Conservation (phyloP, 2,329 filamentous ascomycete genomes). For the Alternaria conjuncta region DNA sequence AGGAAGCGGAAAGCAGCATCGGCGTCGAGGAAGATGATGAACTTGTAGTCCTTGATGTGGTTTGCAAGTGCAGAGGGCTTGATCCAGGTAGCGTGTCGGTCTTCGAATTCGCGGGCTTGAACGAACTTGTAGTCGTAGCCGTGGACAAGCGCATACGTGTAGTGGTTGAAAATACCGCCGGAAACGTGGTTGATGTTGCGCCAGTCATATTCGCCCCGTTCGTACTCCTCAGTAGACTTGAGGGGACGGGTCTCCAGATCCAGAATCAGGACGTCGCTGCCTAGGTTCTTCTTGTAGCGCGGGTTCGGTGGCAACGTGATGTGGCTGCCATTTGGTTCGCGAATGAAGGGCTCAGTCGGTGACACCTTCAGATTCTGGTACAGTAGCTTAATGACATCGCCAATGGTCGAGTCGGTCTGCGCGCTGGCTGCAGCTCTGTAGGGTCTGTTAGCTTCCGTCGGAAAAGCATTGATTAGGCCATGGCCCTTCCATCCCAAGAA, state of each 20-base stretch:
- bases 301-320: slow-evolving; percentile 38
- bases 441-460: slow-evolving; percentile 18
- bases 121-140: slow-evolving; percentile 60
- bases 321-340: slow-evolving; percentile 40
- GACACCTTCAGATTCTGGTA: slow-evolving; percentile 39
- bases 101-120: slow-evolving; percentile 48
- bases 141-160: slow-evolving; percentile 53
- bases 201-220: slow-evolving; percentile 45
- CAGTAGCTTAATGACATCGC: slow-evolving; percentile 41
- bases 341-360: slow-evolving; percentile 37
- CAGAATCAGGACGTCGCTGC: slow-evolving; percentile 44
- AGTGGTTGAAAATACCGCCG: slow-evolving; percentile 48
- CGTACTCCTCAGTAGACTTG: slow-evolving; percentile 38
- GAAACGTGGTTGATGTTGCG: slow-evolving; percentile 46
- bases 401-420: slow-evolving; percentile 36
- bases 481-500: neutral
- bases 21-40: slow-evolving; percentile 58
- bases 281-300: slow-evolving; percentile 41
- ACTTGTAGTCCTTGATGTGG: slow-evolving; percentile 49
- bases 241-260: slow-evolving; percentile 47
- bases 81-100: slow-evolving; percentile 56
- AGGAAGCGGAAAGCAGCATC: slow-evolving; percentile 56
- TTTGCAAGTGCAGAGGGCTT: slow-evolving; percentile 51
- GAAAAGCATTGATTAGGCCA: neutral
- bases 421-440: slow-evolving; percentile 28